Evolutionary conservation across 495 filamentous ascomycete genomes (phyloP).

Genomic region (Trichoderma asperelloides): DNA sequence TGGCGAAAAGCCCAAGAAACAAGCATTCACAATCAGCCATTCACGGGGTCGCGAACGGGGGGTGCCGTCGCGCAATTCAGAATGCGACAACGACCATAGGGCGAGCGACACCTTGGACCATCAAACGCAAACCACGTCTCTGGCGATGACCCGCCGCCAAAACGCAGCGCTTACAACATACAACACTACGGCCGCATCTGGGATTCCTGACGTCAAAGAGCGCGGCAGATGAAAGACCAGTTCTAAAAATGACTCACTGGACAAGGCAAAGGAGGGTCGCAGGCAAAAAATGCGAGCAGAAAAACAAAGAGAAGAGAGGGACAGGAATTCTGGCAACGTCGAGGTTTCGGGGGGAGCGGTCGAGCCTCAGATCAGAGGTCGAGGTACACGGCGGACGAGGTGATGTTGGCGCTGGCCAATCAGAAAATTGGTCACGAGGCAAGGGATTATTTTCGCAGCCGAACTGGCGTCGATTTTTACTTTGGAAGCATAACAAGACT

Average conservation of each 20-base stretch:
- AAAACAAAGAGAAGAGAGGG: background rate
- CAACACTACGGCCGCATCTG: background rate
- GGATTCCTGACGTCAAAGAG: background rate
- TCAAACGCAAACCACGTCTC: background rate
- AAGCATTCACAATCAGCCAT: background rate
- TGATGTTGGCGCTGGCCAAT: constrained; percentile 10
- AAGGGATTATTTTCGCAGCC: constrained; percentile 10
- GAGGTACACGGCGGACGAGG: constrained; percentile 7
- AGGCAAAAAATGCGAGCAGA: background rate
- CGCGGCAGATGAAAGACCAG: background rate
- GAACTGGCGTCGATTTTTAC: constrained; percentile 9
- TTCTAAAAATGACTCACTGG: background rate
- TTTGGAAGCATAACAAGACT: constrained; percentile 1
- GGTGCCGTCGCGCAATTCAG: background rate
- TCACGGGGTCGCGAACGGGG: background rate
- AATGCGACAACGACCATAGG: constrained; percentile 3
- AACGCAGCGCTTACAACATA: background rate
- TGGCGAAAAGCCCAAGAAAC: constrained; percentile 2
- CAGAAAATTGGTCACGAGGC: constrained; percentile 11
- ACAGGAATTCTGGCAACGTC: background rate
- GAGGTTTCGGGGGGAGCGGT: background rate
- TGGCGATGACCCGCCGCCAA: constrained; percentile 1
- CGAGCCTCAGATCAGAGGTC: constrained; percentile 7
- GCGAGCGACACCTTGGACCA: background rate
- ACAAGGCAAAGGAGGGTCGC: background rate